Base-by-base conservation (phyloP, 805 yeast species). In the Debaryomyces hansenii region DNA sequence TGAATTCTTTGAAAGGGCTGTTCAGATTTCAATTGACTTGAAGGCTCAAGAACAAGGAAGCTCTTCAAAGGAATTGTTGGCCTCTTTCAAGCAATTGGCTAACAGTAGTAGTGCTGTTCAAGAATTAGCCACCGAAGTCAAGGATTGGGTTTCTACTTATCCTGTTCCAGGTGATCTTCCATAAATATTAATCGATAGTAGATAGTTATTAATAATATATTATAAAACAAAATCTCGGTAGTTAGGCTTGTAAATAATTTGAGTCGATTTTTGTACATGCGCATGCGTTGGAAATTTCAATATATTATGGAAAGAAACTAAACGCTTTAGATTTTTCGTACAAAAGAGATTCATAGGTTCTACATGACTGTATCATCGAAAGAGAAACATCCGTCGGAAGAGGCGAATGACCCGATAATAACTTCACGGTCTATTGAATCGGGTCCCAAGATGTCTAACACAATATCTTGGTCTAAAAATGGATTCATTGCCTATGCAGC, bases 81-180 rank as follows among this genome's bases (percentile, higher is more conserved):
- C 81, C 14, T 78, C 81, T 57, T 90, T 90, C 81, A 85, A 87
- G 70, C 59, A 74, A 52, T 75, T 83, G 57, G 94, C 91, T 47
- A 79, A 75, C 50, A 84, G 83, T 53, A 77, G 80, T 54, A 74
- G 66, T 4, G 84, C 82, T 51, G 84, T 90, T 39, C 76, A 78
- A 63, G 68, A 66, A 4, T 72, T 89, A 58, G 82, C 81, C 51
- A 63, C 76, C 42, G 91, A 86, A 61, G 88, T 90, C 46, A 73
- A 82, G 40, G 70, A 70, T 18, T 90, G 92, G 89, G 92, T 79
- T 41, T 77, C 84, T 33, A 62, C 78, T 51, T 90, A 75, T 72
- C 96, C 96, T 21, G 95, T 90, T 52, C 97, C 97, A 44, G 96
- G 96, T 58, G 96, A 87, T 48, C 55, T 31, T 31, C 16, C 27